Percentiles rank a stretch among this genome's conserved stretches.
Evolutionary conservation across 2,329 filamentous ascomycete genomes (phyloP).

Genomic region (Graphilbum ipis-grandicollis): DNA sequence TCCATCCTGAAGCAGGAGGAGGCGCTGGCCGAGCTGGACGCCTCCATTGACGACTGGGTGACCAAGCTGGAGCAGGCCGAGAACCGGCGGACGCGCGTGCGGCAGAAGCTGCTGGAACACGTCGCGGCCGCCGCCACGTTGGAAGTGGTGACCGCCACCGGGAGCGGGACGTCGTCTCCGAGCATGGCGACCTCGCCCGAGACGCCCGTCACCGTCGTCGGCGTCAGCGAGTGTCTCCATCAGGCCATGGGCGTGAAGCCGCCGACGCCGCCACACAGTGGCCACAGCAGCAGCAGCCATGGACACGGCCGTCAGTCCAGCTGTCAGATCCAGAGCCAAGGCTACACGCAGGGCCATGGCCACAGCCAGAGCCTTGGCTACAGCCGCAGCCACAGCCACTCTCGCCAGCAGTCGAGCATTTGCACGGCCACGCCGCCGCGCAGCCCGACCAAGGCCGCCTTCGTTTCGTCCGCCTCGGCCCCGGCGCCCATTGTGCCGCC

Average conservation of each 20-base stretch:
- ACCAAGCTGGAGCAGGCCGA: slow-evolving; percentile 66
- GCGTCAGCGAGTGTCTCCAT: slow-evolving; percentile 23
- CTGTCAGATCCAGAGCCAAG: too few species aligned
- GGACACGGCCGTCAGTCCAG: too few species aligned
- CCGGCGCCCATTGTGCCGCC: slow-evolving; percentile 10
- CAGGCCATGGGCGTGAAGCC: slow-evolving; percentile 22
- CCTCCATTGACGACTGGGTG: slow-evolving; percentile 67
- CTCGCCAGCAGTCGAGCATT: slow-evolving; percentile 11
- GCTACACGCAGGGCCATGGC: too few species aligned
- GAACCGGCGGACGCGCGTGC: slow-evolving; percentile 55
- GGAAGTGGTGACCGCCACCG: background rate
- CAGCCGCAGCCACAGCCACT: slow-evolving; percentile 4
- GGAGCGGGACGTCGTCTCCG: background rate
- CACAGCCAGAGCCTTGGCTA: too few species aligned
- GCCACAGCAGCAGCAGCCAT: too few species aligned
- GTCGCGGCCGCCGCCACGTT: slow-evolving; percentile 54
- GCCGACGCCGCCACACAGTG: slow-evolving; percentile 9
- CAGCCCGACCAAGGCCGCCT: slow-evolving; percentile 31
- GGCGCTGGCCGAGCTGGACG: slow-evolving; percentile 57
- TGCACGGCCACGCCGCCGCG: slow-evolving; percentile 40
- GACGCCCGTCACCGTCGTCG: slow-evolving; percentile 9
- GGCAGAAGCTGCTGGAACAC: slow-evolving; percentile 68
- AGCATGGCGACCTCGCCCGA: background rate
- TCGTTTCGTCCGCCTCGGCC: slow-evolving; percentile 5
- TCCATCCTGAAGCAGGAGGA: slow-evolving; percentile 67